Base-by-base conservation (phyloP, 2,329 filamentous ascomycete genomes). In the Ophiosphaerella narmari region DNA sequence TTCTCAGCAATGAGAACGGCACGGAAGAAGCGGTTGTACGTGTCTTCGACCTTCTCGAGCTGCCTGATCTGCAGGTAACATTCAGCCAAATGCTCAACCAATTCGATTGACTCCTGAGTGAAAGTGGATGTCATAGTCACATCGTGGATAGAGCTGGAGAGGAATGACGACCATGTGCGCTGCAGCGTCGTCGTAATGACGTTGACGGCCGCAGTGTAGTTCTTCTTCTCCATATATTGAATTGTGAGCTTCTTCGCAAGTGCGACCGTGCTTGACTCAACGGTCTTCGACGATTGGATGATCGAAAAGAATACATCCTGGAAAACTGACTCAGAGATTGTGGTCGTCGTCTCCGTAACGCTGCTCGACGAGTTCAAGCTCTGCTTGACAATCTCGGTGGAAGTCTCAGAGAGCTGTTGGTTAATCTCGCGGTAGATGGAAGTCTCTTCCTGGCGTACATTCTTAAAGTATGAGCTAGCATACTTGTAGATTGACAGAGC, bases 401-500 rank as follows among this genome's bases (percentile, higher is more conserved):
- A 78, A 8, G 71, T 72, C 24, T 75, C 60, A 8, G 79, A 75
- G 33, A 73, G 72, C 36, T 69, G 49, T 9, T 57, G 43, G 57
- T 76, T 73, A 40, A 81, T 72, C 54, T 79, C 74, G 21, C 70
- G 68, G 44, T 76, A 77, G 4, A 60, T 57, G 46, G 65, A 59
- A 59, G 75, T 49, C 62, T 77, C 62, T 64, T 75, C 59, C 68
- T 72, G 59, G 35, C 56, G 63, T 0, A 60, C 46, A 13, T 50
- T 68, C 68, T 67, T 62, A 61, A 70, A 71, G 54, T 71, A 68
- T 1, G 63, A 67, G 38, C 54, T 63, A 7, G 62, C 65, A 26
- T 73, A 70, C 64, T 80, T 78, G 71, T 77, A 79, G 45, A 81
- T 74, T 1, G 73, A 73, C 39, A 82, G 60, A n/a, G 79, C 77